phyloP scores from a whole-genome alignment of 192 early-diverging fungal species.

The Rhizophagus sp. region DNA sequence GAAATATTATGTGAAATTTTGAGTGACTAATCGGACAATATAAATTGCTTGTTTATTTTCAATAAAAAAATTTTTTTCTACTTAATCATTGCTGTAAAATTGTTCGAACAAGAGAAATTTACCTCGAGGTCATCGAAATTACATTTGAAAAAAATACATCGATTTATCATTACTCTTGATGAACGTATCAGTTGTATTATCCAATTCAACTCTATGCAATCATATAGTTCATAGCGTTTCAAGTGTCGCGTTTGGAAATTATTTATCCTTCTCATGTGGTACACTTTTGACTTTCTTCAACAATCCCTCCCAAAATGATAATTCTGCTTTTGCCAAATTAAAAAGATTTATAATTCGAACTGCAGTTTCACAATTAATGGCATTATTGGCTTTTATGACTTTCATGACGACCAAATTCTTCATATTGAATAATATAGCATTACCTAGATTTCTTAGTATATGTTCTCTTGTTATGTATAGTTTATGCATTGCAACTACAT shows the following conservation, averaged over 20 bases:
- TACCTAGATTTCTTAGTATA: not conserved
- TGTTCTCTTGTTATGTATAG: not conserved
- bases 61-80: no score
- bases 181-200: no score
- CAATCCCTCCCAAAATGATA: not conserved
- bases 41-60: no score
- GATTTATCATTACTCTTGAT: no score
- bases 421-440: not conserved
- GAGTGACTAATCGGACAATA: no score
- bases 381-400: not conserved
- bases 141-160: no score
- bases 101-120: no score
- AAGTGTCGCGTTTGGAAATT: constrained; percentile 1
- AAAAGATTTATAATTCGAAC: constrained; percentile 4
- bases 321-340: not conserved
- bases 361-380: not conserved
- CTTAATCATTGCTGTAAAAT: no score
- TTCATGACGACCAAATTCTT: constrained; percentile 8
- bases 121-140: no score
- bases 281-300: not conserved
- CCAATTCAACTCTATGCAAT: constrained; percentile 1
- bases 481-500: not conserved
- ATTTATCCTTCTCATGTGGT: constrained; percentile 15
- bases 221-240: not conserved
- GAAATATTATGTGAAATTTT: no score